These are phyloP conservation scores for Globisporangium paddicum DNA, from an alignment of 352 stramenopile genomes.

Conservation along the genomic window DNA sequence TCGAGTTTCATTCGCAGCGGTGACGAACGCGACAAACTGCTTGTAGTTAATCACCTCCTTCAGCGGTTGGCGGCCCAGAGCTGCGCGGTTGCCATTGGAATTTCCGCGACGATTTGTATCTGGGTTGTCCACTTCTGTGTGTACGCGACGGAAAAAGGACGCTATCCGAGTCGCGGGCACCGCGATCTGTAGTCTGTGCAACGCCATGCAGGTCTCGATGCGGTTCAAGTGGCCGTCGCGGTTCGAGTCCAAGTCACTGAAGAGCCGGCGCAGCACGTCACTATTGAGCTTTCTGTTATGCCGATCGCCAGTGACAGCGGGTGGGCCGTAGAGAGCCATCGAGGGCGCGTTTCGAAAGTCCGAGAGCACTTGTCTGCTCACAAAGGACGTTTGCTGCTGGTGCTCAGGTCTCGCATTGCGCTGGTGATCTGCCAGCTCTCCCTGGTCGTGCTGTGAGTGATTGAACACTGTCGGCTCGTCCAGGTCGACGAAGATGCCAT, in stretches of 20 bases:
- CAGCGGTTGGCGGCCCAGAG: conserved; percentile 21
- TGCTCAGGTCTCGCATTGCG: not conserved
- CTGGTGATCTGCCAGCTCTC: not conserved
- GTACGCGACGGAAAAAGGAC: conserved; percentile 61
- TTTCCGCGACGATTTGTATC: conserved; percentile 2
- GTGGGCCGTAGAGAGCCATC: conserved; percentile 48
- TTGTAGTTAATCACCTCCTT: conserved; percentile 75
- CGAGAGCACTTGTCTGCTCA: conserved; percentile 64
- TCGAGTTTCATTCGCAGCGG: conserved; percentile 30
- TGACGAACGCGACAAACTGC: conserved; percentile 71
- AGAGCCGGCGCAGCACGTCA: conserved; percentile 69
- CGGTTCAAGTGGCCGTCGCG: conserved; percentile 66
- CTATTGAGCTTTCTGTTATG: conserved; percentile 23
- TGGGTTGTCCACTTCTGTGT: conserved; percentile 6
- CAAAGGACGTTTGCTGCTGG: conserved; percentile 28
- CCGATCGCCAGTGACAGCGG: conserved; percentile 7
- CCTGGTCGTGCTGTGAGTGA: not conserved
- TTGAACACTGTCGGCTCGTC: not conserved
- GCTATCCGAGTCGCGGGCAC: conserved; percentile 54
- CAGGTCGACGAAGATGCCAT: not conserved
- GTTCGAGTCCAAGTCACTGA: conserved; percentile 67
- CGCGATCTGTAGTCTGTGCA: conserved; percentile 65
- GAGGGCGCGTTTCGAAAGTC: conserved; percentile 67
- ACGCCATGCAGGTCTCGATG: conserved; percentile 64
- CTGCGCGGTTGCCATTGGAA: not conserved